Percentiles rank a stretch among this genome's conserved stretches.
Conservation (phyloP, 331 rosid genomes). For the Malus hybrid region DNA sequence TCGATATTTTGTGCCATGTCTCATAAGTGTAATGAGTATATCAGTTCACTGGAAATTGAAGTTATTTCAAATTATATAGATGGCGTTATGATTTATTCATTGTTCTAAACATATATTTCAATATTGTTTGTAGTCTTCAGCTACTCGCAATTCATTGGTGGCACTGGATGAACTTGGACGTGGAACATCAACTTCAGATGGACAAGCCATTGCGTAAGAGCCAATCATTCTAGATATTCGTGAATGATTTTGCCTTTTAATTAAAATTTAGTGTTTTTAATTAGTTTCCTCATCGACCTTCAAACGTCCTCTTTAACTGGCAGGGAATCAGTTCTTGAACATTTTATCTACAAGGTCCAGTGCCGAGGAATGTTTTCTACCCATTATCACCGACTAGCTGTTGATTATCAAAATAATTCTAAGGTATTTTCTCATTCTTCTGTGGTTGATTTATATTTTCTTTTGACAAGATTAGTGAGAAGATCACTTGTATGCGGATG, state of each 20-base stretch:
- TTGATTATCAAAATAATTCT: constrained; percentile 57
- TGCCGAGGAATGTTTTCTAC: constrained; percentile 96
- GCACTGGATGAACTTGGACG: constrained; percentile 99
- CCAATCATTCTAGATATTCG: constrained; percentile 7
- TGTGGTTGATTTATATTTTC: not conserved
- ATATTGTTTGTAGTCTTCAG: constrained; percentile 58
- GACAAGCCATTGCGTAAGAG: constrained; percentile 97
- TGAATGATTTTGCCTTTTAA: constrained; percentile 7
- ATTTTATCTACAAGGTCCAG: constrained; percentile 75
- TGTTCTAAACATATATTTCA: constrained; percentile 10
- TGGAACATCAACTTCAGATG: constrained; percentile 97
- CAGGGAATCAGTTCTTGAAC: constrained; percentile 92
- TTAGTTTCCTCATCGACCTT: not conserved
- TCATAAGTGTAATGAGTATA: not conserved
- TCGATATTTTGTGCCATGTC: not conserved
- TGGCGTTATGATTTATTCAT: constrained; percentile 6
- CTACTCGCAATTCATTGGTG: constrained; percentile 77
- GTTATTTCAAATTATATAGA: not conserved
- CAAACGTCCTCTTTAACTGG: not conserved
- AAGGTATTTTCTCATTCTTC: constrained; percentile 42
- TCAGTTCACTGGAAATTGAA: not conserved
- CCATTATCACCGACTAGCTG: constrained; percentile 83
- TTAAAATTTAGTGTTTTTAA: not conserved
- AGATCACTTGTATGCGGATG: not conserved
- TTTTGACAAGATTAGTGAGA: not conserved